These are phyloP conservation scores for Annona squamosa DNA, from an alignment of 164 flowering plant species.

Conservation along the genomic window DNA sequence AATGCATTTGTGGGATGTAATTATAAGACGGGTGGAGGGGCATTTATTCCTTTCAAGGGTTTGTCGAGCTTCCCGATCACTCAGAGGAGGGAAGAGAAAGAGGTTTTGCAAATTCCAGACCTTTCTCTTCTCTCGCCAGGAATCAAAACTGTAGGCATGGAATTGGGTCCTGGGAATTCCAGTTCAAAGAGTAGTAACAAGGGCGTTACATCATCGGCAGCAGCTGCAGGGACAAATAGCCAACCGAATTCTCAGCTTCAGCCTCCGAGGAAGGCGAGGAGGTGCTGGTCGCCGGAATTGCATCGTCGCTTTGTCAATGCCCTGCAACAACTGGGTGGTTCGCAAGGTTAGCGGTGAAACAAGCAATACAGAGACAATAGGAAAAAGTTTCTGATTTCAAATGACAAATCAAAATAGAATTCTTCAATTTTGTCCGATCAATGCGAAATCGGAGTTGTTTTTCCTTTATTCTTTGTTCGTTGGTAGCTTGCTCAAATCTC, in stretches of 20 bases:
- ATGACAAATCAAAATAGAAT: not conserved
- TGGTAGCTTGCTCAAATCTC: too few relatives aligned
- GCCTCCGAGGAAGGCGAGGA: constrained; percentile 59
- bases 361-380: not conserved
- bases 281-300: constrained; percentile 94
- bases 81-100: constrained; percentile 34
- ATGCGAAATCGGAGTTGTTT: not conserved
- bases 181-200: constrained; percentile 20
- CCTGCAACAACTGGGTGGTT: constrained; percentile 79
- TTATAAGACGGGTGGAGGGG: constrained; percentile 19
- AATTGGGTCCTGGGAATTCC: constrained; percentile 22
- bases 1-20: constrained; percentile 19
- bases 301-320: constrained; percentile 76
- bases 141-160: constrained; percentile 24
- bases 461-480: too few relatives aligned
- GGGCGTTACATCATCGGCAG: not conserved
- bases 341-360: constrained; percentile 44
- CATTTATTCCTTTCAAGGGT: constrained; percentile 28
- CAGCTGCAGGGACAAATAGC: constrained; percentile 2
- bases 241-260: constrained; percentile 28
- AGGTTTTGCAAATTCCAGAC: constrained; percentile 26
- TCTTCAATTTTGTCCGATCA: not conserved
- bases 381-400: not conserved
- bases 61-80: constrained; percentile 19
- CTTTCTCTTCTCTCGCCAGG: constrained; percentile 46